Evolutionary conservation across 768 basidiomycete genomes (phyloP).

Genomic region (Lenzites betulinus): DNA sequence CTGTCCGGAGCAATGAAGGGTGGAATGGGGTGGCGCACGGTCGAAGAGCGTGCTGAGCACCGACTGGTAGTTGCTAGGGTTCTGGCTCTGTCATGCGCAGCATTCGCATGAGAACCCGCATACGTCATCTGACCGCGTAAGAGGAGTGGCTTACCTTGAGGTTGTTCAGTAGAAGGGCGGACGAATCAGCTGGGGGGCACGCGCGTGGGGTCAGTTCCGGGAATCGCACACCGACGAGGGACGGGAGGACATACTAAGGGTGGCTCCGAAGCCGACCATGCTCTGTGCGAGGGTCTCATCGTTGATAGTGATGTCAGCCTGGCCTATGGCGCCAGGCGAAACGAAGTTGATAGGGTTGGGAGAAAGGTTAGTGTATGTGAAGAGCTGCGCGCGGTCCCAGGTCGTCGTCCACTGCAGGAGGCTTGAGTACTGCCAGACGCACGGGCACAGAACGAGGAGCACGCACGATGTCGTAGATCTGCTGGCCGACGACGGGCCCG

Average conservation of each 20-base stretch:
- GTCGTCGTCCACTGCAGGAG: conserved; percentile 33
- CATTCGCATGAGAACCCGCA: neutral
- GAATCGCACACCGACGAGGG: neutral
- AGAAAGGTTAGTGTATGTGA: conserved; percentile 49
- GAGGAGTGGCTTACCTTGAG: conserved; percentile 53
- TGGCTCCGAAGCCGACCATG: conserved; percentile 67
- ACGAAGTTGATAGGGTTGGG: conserved; percentile 55
- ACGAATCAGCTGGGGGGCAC: conserved; percentile 61
- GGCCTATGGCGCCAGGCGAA: conserved; percentile 55
- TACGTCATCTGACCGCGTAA: neutral
- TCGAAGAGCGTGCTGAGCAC: conserved; percentile 62
- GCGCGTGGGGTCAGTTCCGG: neutral
- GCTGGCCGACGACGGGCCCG: conserved; percentile 24
- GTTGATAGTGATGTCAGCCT: conserved; percentile 63
- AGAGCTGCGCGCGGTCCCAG: conserved; percentile 46
- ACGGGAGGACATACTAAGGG: conserved; percentile 49
- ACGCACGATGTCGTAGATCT: conserved; percentile 36
- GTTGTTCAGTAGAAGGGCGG: conserved; percentile 58
- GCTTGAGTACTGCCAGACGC: neutral
- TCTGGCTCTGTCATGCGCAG: conserved; percentile 42
- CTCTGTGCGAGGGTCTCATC: conserved; percentile 59
- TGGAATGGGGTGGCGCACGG: conserved; percentile 29
- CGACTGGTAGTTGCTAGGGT: conserved; percentile 58
- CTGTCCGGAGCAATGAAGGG: neutral
- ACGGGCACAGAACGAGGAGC: neutral